phyloP scores from a whole-genome alignment of 495 filamentous ascomycete genomes.

The Aspergillus cristatus region DNA sequence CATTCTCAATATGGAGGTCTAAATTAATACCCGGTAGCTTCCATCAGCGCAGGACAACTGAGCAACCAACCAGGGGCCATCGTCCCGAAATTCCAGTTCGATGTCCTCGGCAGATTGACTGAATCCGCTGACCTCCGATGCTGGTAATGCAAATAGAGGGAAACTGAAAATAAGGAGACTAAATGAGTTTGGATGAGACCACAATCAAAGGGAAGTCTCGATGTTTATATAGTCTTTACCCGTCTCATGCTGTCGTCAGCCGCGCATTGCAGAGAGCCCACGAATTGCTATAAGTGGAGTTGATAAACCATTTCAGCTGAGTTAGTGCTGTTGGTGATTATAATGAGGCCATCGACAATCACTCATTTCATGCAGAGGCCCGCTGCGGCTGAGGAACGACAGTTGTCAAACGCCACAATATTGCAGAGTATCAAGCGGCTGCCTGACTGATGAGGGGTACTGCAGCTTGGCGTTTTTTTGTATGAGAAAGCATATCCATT shows the following conservation, averaged over 20 bases:
- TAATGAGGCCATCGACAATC: not conserved
- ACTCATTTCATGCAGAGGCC: not conserved
- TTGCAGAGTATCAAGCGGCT: too few species aligned
- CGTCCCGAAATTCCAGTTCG: not conserved
- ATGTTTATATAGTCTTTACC: not conserved
- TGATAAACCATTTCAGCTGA: not conserved
- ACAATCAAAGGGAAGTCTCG: not conserved
- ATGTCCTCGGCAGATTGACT: not conserved
- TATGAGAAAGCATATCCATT: too few species aligned
- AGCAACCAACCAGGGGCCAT: not conserved
- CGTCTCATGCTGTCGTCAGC: not conserved
- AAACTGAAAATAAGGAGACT: too few species aligned
- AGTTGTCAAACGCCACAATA: too few species aligned
- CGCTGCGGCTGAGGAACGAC: not conserved
- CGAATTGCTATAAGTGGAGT: not conserved
- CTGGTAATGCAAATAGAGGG: too few species aligned
- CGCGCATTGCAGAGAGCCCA: not conserved
- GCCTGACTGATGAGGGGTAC: too few species aligned
- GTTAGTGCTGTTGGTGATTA: not conserved
- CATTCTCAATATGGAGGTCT: not conserved
- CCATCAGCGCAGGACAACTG: not conserved
- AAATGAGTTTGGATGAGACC: not conserved
- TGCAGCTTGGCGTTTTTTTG: too few species aligned
- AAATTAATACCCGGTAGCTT: not conserved
- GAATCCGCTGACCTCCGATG: not conserved